phyloP scores from a whole-genome alignment of 306 rosid genomes.

The Quercus berberidifolia region DNA sequence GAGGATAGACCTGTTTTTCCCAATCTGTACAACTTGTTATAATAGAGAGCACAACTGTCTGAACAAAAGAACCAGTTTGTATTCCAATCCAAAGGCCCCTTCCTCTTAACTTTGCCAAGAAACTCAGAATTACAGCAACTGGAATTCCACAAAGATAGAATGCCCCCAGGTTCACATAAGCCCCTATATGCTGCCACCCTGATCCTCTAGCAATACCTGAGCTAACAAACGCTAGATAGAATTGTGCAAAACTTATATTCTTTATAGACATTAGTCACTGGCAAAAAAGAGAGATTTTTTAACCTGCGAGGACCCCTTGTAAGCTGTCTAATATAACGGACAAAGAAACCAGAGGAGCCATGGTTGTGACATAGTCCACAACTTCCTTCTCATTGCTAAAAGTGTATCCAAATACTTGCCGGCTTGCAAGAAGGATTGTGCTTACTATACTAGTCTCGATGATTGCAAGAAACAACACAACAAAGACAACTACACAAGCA shows the following conservation, averaged over 20 bases:
- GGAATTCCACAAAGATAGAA: constrained; percentile 78
- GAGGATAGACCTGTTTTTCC: constrained; percentile 50
- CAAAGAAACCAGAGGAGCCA: constrained; percentile 59
- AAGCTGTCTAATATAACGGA: constrained; percentile 51
- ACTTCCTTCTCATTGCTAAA: constrained; percentile 67
- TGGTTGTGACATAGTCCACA: constrained; percentile 53
- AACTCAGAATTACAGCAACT: constrained; percentile 45
- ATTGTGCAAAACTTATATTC: neutral
- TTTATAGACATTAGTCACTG: neutral
- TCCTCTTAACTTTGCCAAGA: constrained; percentile 48
- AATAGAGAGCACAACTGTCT: constrained; percentile 35
- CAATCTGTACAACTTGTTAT: constrained; percentile 51
- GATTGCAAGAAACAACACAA: constrained; percentile 35
- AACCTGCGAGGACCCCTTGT: constrained; percentile 69
- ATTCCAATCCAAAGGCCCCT: constrained; percentile 76
- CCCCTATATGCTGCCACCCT: constrained; percentile 79
- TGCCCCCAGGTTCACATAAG: constrained; percentile 62
- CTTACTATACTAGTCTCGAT: constrained; percentile 38
- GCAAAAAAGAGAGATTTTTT: neutral
- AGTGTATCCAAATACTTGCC: constrained; percentile 46
- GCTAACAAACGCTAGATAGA: neutral
- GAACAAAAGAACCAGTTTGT: constrained; percentile 52
- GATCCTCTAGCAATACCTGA: constrained; percentile 70
- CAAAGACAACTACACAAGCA: constrained; percentile 49
- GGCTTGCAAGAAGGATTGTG: constrained; percentile 38